phyloP scores from a whole-genome alignment of 2,329 filamentous ascomycete species.

The Xylaria digitata region DNA sequence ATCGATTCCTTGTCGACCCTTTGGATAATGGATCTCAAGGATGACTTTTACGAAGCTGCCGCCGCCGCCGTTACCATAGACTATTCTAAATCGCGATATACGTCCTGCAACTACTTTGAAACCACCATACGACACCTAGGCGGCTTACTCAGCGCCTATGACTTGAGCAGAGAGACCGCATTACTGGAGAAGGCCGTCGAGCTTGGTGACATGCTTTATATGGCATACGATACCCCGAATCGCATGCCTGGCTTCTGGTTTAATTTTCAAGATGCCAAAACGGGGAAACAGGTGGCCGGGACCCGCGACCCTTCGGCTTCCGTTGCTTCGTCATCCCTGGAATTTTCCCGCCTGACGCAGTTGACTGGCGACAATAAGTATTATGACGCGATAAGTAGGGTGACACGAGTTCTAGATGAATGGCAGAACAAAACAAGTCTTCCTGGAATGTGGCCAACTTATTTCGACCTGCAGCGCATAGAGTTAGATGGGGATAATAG shows the following conservation, averaged over 20 bases:
- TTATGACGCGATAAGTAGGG: slow-evolving; percentile 79
- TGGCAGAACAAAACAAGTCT: slow-evolving; percentile 76
- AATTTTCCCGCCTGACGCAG: slow-evolving; percentile 77
- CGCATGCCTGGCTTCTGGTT: slow-evolving; percentile 65
- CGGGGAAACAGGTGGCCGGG: slow-evolving; percentile 51
- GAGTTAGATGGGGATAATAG: slow-evolving; percentile 52
- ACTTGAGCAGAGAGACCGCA: slow-evolving; percentile 56
- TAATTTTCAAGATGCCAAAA: slow-evolving; percentile 60
- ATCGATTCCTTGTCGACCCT: slow-evolving; percentile 71
- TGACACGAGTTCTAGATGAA: slow-evolving; percentile 75
- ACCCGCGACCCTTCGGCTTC: slow-evolving; percentile 53
- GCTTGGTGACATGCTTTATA: slow-evolving; percentile 60
- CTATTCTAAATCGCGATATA: slow-evolving; percentile 57
- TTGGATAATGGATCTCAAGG: slow-evolving; percentile 69
- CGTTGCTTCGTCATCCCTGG: slow-evolving; percentile 72
- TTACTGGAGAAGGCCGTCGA: slow-evolving; percentile 59
- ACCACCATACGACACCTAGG: slow-evolving; percentile 61
- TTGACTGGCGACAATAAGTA: slow-evolving; percentile 76
- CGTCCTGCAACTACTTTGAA: slow-evolving; percentile 58
- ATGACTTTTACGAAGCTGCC: slow-evolving; percentile 67
- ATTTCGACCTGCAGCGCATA: slow-evolving; percentile 68
- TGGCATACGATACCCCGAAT: slow-evolving; percentile 62
- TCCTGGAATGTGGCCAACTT: slow-evolving; percentile 80
- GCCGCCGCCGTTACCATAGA: slow-evolving; percentile 62
- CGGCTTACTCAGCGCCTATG: slow-evolving; percentile 59